phyloP scores from a whole-genome alignment of 495 filamentous ascomycete species.

The Podospora tetraspora region DNA sequence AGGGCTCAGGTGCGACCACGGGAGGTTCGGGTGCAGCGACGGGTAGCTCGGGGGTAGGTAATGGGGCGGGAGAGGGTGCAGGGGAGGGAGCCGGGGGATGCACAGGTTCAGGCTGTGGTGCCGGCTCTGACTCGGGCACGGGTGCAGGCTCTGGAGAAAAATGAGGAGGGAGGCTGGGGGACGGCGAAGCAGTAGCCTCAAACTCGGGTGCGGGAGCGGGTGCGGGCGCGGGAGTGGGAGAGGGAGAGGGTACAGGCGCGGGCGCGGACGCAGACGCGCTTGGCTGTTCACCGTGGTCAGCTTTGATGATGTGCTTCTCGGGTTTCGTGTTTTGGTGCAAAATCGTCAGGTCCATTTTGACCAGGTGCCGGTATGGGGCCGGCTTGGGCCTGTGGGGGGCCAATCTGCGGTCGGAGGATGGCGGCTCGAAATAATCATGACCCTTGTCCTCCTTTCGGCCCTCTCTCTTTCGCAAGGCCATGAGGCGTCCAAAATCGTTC shows the following conservation, averaged over 20 bases:
- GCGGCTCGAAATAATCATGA: constrained; percentile 44
- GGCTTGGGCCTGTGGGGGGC: constrained; percentile 35
- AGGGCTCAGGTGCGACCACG: neutral
- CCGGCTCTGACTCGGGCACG: constrained; percentile 3
- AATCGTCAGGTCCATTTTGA: constrained; percentile 34
- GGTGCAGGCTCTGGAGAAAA: constrained; percentile 12
- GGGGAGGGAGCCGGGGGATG: neutral
- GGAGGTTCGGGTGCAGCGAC: neutral
- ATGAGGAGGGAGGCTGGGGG: neutral
- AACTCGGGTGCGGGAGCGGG: constrained; percentile 3
- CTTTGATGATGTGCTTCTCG: constrained; percentile 22
- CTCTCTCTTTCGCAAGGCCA: constrained; percentile 45
- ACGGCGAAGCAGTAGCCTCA: neutral
- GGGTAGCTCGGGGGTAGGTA: neutral
- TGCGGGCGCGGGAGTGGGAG: neutral
- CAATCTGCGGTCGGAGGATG: constrained; percentile 25
- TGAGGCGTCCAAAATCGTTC: constrained; percentile 38
- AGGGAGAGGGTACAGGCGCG: neutral
- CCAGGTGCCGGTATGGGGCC: constrained; percentile 39
- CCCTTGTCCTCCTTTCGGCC: constrained; percentile 42
- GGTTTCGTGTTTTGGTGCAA: constrained; percentile 23
- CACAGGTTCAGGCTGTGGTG: neutral
- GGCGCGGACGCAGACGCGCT: constrained; percentile 5
- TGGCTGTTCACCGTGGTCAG: constrained; percentile 22
- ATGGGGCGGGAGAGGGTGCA: constrained; percentile 4